Percentiles rank a stretch among this genome's conserved stretches.
These are phyloP conservation scores for Curvularia lunata DNA, from an alignment of 2,329 filamentous ascomycete species.

Conservation along the genomic window DNA sequence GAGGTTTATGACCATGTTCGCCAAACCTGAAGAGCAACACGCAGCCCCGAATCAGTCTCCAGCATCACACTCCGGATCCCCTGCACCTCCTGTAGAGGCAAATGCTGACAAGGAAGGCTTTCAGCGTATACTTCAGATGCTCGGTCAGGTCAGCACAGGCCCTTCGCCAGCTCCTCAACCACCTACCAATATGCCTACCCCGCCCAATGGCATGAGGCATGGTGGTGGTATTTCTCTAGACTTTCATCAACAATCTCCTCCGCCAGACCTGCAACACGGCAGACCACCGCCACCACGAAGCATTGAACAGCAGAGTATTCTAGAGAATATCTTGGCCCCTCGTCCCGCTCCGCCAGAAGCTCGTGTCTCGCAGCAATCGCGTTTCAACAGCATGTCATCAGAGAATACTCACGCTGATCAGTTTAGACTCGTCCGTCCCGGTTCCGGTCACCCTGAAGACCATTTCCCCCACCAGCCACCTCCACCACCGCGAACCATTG, in stretches of 20 bases:
- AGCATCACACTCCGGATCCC: constrained; percentile 25
- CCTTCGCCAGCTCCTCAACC: constrained; percentile 25
- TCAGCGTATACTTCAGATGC: constrained; percentile 79
- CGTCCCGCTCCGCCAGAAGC: constrained; percentile 39
- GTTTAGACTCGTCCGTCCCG: constrained; percentile 39
- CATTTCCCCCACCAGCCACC: constrained; percentile 42
- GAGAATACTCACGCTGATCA: constrained; percentile 41
- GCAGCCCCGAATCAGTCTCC: constrained; percentile 23
- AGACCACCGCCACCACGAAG: constrained; percentile 35
- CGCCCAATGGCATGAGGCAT: constrained; percentile 38
- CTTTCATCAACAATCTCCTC: constrained; percentile 41
- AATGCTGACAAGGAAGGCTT: constrained; percentile 84
- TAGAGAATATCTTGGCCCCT: constrained; percentile 46
- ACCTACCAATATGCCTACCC: constrained; percentile 29
- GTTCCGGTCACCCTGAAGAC: constrained; percentile 40
- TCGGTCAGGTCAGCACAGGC: constrained; percentile 60
- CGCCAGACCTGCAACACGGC: constrained; percentile 35
- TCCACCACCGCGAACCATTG: constrained; percentile 33
- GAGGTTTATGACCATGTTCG: constrained; percentile 79
- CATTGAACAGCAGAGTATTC: constrained; percentile 44
- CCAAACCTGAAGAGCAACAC: constrained; percentile 48
- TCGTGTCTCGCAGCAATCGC: constrained; percentile 37
- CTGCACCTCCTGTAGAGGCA: constrained; percentile 49
- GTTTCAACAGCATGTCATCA: constrained; percentile 47
- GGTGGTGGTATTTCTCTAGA: constrained; percentile 42